phyloP scores from a whole-genome alignment of 768 basidiomycete species.

The Dendrothele bispora region DNA sequence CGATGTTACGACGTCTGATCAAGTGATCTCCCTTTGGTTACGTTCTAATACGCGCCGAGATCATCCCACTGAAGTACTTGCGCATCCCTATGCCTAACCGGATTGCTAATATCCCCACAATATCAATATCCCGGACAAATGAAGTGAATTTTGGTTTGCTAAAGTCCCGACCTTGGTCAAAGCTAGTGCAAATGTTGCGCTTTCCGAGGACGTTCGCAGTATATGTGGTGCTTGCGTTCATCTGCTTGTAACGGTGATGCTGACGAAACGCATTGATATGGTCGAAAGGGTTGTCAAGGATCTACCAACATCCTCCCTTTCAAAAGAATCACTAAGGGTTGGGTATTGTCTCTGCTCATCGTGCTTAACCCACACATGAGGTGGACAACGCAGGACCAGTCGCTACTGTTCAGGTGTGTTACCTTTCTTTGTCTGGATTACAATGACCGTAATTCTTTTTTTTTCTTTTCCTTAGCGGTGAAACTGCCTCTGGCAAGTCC shows the following conservation, averaged over 20 bases:
- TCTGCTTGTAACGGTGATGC: constrained; percentile 25
- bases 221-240: constrained; percentile 26
- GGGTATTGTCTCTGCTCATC: constrained; percentile 24
- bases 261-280: constrained; percentile 19
- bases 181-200: constrained; percentile 13
- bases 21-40: constrained; percentile 8
- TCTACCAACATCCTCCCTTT: constrained; percentile 23
- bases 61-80: constrained; percentile 28
- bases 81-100: constrained; percentile 45
- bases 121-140: constrained; percentile 6
- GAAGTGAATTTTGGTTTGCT: constrained; percentile 27
- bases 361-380: constrained; percentile 18
- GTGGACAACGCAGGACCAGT: constrained; percentile 35
- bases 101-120: constrained; percentile 30
- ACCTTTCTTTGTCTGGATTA: constrained; percentile 25
- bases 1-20: constrained; percentile 21
- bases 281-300: constrained; percentile 23
- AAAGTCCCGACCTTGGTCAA: constrained; percentile 28
- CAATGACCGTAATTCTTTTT: constrained; percentile 1
- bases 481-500: constrained; percentile 91
- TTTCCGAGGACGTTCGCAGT: constrained; percentile 13
- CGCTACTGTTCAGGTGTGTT: constrained; percentile 47
- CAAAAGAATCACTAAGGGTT: constrained; percentile 30
- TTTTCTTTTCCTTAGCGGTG: too few species aligned
- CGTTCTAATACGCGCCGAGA: neutral